Conservation (phyloP, 2,329 filamentous ascomycete species). For the Macrophomina tecta region DNA sequence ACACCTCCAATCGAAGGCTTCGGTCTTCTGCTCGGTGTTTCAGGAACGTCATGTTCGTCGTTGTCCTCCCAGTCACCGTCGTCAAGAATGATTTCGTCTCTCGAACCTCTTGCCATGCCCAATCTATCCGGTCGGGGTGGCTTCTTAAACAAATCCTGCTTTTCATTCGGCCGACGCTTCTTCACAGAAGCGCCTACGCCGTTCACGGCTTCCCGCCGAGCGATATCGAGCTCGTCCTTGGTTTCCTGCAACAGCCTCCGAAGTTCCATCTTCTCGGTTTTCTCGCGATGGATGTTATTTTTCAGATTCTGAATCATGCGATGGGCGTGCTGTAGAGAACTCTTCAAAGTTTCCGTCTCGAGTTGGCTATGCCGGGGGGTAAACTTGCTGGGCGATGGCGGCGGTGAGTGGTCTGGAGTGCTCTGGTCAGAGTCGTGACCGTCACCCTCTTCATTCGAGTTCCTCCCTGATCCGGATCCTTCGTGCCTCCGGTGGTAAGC, state of each 20-base stretch:
- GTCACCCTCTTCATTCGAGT: conserved; percentile 47
- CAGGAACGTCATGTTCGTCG: conserved; percentile 62
- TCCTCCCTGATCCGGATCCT: conserved; percentile 67
- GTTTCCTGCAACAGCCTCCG: conserved; percentile 95
- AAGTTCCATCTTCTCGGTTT: conserved; percentile 96
- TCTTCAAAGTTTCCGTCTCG: conserved; percentile 95
- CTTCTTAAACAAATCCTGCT: conserved; percentile 73
- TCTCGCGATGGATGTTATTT: conserved; percentile 93
- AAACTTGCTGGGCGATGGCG: conserved; percentile 86
- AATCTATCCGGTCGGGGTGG: conserved; percentile 74
- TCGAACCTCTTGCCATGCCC: conserved; percentile 58
- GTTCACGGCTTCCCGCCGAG: conserved; percentile 60
- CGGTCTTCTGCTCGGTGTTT: conserved; percentile 48
- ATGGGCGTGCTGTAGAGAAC: conserved; percentile 91
- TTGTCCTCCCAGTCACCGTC: conserved; percentile 93
- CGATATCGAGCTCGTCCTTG: conserved; percentile 83
- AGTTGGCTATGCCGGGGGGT: conserved; percentile 89
- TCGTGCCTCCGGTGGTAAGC: conserved; percentile 72
- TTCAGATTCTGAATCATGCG: conserved; percentile 96
- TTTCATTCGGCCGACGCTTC: conserved; percentile 62
- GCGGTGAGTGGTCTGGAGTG: conserved; percentile 89
- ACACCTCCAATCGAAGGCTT: conserved; percentile 28
- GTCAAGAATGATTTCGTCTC: conserved; percentile 78
- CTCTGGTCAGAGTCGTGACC: conserved; percentile 63
- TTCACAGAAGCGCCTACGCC: conserved; percentile 56